Conservation (phyloP, 108 stramenopile genomes). For the Seminavis robusta region DNA sequence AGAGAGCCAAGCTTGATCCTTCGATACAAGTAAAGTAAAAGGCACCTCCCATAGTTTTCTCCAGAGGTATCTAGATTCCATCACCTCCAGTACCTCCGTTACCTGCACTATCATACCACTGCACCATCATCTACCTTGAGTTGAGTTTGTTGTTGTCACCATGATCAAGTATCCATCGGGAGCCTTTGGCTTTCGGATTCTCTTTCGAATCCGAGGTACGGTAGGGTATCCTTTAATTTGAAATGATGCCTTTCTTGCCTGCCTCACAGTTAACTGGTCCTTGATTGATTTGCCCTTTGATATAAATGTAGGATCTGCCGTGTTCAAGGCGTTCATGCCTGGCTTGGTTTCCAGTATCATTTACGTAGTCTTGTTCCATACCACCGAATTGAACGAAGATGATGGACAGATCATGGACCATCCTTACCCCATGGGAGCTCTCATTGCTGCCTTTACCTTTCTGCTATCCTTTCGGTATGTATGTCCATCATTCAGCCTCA, state of each 20-base stretch:
- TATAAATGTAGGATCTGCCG: conserved; percentile 14
- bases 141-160: no score
- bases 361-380: conserved; percentile 13
- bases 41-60: no score
- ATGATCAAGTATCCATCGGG: conserved; percentile 28
- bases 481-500: no score
- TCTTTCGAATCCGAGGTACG: conserved; percentile 40
- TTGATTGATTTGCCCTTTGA: background rate
- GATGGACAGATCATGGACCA: conserved; percentile 1
- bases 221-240: background rate
- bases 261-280: background rate
- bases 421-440: conserved; percentile 35
- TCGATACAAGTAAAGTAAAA: no score
- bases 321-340: conserved; percentile 22
- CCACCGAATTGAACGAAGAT: background rate
- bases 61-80: no score
- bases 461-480: conserved; percentile 45
- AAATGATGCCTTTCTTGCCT: no score
- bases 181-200: conserved; percentile 21
- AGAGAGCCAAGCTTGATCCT: background rate
- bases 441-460: conserved; percentile 61
- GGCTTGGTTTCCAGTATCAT: conserved; percentile 21
- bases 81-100: no score
- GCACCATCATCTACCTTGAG: no score
- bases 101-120: no score